These are phyloP conservation scores for Pseudopyricularia cyperi DNA, from an alignment of 2,329 filamentous ascomycete genomes.

Conservation along the genomic window DNA sequence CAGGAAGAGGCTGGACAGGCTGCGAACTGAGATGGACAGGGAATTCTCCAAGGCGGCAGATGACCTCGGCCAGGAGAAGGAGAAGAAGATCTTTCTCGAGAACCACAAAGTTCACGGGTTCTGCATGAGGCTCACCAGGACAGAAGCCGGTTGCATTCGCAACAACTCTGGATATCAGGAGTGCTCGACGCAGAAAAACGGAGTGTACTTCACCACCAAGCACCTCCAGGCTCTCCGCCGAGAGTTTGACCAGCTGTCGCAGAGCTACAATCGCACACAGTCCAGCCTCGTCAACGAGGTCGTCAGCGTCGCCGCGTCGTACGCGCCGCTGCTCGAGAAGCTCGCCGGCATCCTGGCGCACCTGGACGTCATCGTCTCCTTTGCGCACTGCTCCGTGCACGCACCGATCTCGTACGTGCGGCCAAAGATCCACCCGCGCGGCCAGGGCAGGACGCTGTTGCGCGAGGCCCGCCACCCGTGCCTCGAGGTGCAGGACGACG, in stretches of 20 bases:
- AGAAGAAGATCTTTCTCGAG: slow-evolving; percentile 97
- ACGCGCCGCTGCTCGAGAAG: slow-evolving; percentile 82
- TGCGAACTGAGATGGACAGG: slow-evolving; percentile 68
- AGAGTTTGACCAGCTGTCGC: slow-evolving; percentile 86
- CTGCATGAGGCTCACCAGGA: slow-evolving; percentile 88
- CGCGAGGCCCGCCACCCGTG: slow-evolving; percentile 91
- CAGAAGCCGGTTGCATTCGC: slow-evolving; percentile 82
- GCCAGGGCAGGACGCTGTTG: slow-evolving; percentile 78
- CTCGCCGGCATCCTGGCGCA: slow-evolving; percentile 82
- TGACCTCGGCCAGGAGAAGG: slow-evolving; percentile 81
- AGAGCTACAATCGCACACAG: slow-evolving; percentile 92
- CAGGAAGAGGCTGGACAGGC: slow-evolving; percentile 75
- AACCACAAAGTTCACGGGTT: slow-evolving; percentile 93
- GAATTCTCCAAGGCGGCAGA: slow-evolving; percentile 67
- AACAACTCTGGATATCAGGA: slow-evolving; percentile 86
- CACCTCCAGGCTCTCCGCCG: slow-evolving; percentile 67
- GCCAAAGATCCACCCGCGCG: slow-evolving; percentile 79
- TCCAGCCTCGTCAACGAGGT: slow-evolving; percentile 84
- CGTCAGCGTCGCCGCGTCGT: slow-evolving; percentile 83
- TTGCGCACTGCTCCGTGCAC: slow-evolving; percentile 86
- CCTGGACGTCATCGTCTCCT: slow-evolving; percentile 86
- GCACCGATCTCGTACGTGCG: slow-evolving; percentile 85
- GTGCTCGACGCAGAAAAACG: slow-evolving; percentile 97
- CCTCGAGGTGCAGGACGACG: slow-evolving; percentile 97
- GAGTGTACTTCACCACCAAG: slow-evolving; percentile 92